Percentiles rank a stretch among this genome's conserved stretches.
Conservation (phyloP, 2,329 filamentous ascomycete species). For the Colletotrichum musicola region DNA sequence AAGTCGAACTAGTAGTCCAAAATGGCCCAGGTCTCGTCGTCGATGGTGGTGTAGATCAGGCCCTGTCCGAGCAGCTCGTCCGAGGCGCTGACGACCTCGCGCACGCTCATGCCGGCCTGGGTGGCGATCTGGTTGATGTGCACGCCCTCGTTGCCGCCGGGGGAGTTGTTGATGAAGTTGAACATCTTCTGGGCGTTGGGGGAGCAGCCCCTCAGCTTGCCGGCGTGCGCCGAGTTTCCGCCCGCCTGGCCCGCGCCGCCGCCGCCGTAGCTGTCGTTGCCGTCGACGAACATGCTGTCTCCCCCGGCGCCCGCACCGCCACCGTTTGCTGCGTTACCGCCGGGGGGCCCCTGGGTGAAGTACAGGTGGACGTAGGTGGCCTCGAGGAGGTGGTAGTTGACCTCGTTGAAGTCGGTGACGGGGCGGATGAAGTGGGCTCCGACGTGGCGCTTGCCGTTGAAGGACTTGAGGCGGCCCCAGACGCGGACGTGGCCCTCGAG, state of each 20-base stretch:
- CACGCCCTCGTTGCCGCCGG: constrained; percentile 84
- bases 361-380: constrained; percentile 89
- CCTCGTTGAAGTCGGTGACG: constrained; percentile 88
- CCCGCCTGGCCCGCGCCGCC: constrained; percentile 48
- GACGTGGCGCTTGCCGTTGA: constrained; percentile 86
- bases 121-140: constrained; percentile 83
- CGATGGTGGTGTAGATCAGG: constrained; percentile 89
- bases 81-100: constrained; percentile 80
- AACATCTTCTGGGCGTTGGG: constrained; percentile 77
- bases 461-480: constrained; percentile 85
- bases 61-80: constrained; percentile 83
- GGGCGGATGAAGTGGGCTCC: constrained; percentile 84
- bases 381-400: constrained; percentile 92
- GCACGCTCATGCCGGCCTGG: constrained; percentile 72
- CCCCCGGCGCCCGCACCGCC: constrained; percentile 50
- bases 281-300: constrained; percentile 69
- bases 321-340: constrained; percentile 53
- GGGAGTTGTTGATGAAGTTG: constrained; percentile 73
- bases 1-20: constrained; percentile 71
- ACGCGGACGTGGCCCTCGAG: constrained; percentile 87
- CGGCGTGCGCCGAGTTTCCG: constrained; percentile 47
- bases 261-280: constrained; percentile 54
- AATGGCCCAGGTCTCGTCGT: constrained; percentile 92
- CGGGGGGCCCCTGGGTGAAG: constrained; percentile 78
- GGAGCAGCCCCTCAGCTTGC: constrained; percentile 63